These are phyloP conservation scores for Leucogyrophana mollusca DNA, from an alignment of 768 basidiomycete genomes.

Conservation along the genomic window DNA sequence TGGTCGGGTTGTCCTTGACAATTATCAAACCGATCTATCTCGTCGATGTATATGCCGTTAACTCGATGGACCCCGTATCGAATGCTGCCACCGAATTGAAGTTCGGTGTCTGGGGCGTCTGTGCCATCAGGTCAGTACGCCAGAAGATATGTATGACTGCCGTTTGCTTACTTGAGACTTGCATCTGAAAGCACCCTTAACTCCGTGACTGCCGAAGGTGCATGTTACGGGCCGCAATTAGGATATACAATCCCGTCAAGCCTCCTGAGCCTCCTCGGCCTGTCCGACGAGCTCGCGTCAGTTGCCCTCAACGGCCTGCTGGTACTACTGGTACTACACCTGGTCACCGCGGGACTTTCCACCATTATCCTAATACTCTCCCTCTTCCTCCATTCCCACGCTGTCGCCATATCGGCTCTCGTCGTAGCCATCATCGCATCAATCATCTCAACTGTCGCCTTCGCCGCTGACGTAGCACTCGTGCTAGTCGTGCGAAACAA, in stretches of 20 bases:
- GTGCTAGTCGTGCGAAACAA: constrained; percentile 50
- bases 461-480: constrained; percentile 63
- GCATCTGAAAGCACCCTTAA: constrained; percentile 7
- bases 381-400: constrained; percentile 58
- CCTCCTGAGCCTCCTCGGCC: constrained; percentile 39
- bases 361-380: constrained; percentile 51
- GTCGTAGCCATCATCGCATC: constrained; percentile 56
- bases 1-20: constrained; percentile 73
- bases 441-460: constrained; percentile 51
- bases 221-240: constrained; percentile 62
- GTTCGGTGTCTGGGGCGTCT: constrained; percentile 85
- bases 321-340: constrained; percentile 65
- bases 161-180: constrained; percentile 5
- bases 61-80: constrained; percentile 36
- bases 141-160: constrained; percentile 11
- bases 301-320: constrained; percentile 50
- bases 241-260: constrained; percentile 64
- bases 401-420: constrained; percentile 55
- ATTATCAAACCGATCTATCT: constrained; percentile 73
- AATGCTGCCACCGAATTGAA: constrained; percentile 58
- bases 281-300: constrained; percentile 43
- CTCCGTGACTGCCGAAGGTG: constrained; percentile 17
- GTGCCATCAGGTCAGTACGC: constrained; percentile 50
- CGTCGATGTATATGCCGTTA: constrained; percentile 39
- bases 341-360: constrained; percentile 59